Base-by-base conservation (phyloP, 2,329 filamentous ascomycete genomes). In the Blastomyces parvus region DNA sequence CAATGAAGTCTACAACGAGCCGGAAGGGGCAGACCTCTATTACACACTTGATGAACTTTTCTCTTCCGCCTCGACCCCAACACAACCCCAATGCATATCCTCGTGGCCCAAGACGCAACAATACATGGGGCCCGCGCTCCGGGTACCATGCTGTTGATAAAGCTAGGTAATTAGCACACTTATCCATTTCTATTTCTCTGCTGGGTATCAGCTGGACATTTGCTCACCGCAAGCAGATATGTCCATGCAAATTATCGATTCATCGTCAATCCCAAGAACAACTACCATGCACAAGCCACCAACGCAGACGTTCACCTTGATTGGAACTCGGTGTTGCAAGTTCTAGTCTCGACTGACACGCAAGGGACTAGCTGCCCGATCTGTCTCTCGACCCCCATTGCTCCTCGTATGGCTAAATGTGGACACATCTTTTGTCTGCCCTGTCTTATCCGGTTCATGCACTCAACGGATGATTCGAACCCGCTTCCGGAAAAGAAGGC, bases 231-330 rank as follows among this genome's bases (percentile, higher is more conserved):
- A 25, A 58, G 14, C 25, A 88, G 88, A 80, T 91, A 90, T 69
- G 87, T 99, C 19, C 92, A 99, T 75, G 91, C 94, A 67, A 99
- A 99, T 75, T 99, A 99, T 74, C 88, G 94, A 63, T 99, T 99
- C 74, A 88, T 99, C 64, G 92, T 99, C 60, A 87, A 90, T 65
- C 93, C 94, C 3, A 83, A 85, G 63, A 88, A 86, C 64, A 85
- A 88, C 70, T 99, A 97, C 73, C 83, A 85, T 64, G 83, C 85
- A 6, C 91, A 97, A 73, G 88, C 90, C 30, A 83, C 84, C 56
- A 91, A 97, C 74, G 89, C 94, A 25, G 93, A 99, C 75, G 83
- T 92, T 58, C 89, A 94, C 70, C 78, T 99, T 62, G 90, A 96
- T 70, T 99, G 94, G 94, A 84, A 86, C 67, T 86, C 90, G 68